Conservation (phyloP, 1,139 yeast genomes). For the Saccharomycopsis hybrid region DNA sequence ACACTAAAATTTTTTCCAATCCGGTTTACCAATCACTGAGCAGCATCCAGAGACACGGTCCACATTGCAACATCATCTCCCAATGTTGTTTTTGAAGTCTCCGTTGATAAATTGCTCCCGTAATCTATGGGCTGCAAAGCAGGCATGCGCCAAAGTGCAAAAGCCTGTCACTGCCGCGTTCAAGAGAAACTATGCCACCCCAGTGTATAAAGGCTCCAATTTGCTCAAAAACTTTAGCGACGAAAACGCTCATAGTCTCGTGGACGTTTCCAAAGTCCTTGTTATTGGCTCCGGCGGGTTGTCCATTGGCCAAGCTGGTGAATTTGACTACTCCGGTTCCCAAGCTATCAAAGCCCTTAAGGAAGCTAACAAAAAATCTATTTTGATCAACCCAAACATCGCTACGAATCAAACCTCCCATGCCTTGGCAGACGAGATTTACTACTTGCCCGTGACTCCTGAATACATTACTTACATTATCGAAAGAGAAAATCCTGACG, state of each 20-base stretch:
- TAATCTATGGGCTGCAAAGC: background rate
- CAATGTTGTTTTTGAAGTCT: background rate
- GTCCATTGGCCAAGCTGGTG: conserved; percentile 99
- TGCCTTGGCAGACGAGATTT: conserved; percentile 89
- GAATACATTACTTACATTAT: conserved; percentile 92
- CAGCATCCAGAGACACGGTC: no score
- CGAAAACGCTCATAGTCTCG: conserved; percentile 64
- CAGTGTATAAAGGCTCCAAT: conserved; percentile 39
- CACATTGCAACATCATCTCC: background rate
- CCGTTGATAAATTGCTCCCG: background rate
- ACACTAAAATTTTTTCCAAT: no score
- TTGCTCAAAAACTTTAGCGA: conserved; percentile 41
- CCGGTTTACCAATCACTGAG: no score
- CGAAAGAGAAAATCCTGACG: conserved; percentile 95
- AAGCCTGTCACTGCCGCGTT: background rate
- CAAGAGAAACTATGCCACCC: conserved; percentile 5
- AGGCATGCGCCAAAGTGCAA: background rate
- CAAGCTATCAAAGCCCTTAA: conserved; percentile 95
- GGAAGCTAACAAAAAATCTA: conserved; percentile 81
- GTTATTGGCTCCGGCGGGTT: conserved; percentile 97
- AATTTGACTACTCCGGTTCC: conserved; percentile 95
- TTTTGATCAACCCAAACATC: conserved; percentile 91
- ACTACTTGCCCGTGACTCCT: conserved; percentile 93
- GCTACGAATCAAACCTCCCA: conserved; percentile 98
- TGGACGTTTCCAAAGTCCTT: conserved; percentile 79